Evolutionary conservation across 2,329 filamentous ascomycete genomes (phyloP).

Genomic region (Penicillium griseofulvum): DNA sequence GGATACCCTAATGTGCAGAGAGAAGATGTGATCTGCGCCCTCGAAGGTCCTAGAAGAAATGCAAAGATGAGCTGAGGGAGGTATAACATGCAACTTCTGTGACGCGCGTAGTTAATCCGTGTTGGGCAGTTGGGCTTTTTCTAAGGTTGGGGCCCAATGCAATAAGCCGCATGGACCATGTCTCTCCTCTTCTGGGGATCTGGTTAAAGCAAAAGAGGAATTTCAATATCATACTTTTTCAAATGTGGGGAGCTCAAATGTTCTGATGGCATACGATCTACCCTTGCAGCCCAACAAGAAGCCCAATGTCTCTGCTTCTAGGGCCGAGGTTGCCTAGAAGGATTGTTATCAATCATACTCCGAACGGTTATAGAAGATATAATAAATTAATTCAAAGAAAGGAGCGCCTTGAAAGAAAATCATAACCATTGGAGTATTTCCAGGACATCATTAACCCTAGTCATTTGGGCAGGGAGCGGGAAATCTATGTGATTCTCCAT

Average conservation of each 20-base stretch:
- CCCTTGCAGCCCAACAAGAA: constrained; percentile 23
- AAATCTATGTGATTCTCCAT: constrained; percentile 15
- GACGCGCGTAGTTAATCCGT: constrained; percentile 7
- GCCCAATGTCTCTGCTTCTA: constrained; percentile 18
- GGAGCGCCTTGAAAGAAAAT: constrained; percentile 4
- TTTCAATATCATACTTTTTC: neutral
- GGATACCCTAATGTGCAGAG: constrained; percentile 10
- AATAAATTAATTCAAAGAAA: constrained; percentile 6
- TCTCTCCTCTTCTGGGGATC: constrained; percentile 9
- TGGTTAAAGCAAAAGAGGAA: neutral
- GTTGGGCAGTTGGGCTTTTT: constrained; percentile 18
- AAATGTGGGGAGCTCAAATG: neutral
- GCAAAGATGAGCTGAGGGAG: constrained; percentile 16
- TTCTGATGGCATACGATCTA: neutral
- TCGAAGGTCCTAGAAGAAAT: constrained; percentile 2
- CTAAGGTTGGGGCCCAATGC: constrained; percentile 18
- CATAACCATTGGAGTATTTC: constrained; percentile 10
- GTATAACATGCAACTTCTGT: constrained; percentile 13
- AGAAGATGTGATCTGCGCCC: constrained; percentile 16
- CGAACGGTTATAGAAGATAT: neutral
- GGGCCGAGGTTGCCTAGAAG: neutral
- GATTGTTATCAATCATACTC: constrained; percentile 5
- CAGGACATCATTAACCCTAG: constrained; percentile 10
- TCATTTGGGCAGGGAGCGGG: neutral
- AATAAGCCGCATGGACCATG: constrained; percentile 22